Conservation (phyloP, 2,329 filamentous ascomycete genomes). For the Trichoderma citrinoviride region DNA sequence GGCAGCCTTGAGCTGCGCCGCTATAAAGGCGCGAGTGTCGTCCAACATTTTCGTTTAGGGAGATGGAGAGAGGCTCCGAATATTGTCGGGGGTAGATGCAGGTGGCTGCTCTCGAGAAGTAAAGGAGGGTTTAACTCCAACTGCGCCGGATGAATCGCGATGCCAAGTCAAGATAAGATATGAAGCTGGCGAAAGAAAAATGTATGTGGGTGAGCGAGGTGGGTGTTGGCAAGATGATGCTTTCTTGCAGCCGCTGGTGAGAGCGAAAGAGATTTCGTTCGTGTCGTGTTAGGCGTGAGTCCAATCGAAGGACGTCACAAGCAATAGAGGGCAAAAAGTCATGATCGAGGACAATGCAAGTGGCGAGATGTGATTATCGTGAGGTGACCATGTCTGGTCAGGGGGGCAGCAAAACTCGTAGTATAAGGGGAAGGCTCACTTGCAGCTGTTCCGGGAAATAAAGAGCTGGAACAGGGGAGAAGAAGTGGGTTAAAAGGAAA, state of each 20-base stretch:
- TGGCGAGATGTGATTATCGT: background rate
- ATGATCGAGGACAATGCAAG: constrained; percentile 25
- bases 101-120: background rate
- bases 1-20: constrained; percentile 47
- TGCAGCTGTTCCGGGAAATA: background rate
- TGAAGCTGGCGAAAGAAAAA: background rate
- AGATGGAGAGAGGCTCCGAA: background rate
- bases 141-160: background rate
- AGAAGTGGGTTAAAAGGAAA: background rate
- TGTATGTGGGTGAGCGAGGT: background rate
- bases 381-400: constrained; percentile 19
- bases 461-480: background rate
- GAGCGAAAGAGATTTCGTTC: background rate
- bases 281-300: constrained; percentile 26
- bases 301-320: constrained; percentile 29
- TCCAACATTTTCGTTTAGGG: constrained; percentile 34
- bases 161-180: background rate
- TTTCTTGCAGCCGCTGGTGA: background rate
- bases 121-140: background rate
- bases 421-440: background rate
- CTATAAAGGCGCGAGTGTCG: constrained; percentile 34
- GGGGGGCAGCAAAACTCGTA: background rate
- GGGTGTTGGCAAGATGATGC: background rate
- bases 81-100: background rate
- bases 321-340: constrained; percentile 24